Conservation (phyloP, 257 asterid species). For the Fraxinus quadrangulata region DNA sequence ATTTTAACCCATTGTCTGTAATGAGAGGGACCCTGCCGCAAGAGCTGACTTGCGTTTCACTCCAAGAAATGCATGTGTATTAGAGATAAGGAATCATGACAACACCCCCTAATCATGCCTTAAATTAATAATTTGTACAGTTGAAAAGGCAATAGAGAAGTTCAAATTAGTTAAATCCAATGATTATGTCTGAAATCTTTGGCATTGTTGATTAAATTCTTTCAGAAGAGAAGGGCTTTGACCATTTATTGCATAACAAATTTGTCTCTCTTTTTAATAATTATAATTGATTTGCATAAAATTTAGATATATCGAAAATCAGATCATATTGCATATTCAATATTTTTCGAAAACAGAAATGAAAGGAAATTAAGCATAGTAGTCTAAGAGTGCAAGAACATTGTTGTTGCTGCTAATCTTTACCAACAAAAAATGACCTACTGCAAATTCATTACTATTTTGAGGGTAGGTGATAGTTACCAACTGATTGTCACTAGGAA, state of each 20-base stretch:
- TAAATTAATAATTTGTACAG: neutral
- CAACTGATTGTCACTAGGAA: too few species aligned
- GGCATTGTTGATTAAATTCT: neutral
- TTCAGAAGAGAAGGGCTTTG: neutral
- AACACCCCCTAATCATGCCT: neutral
- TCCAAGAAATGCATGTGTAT: slow-evolving; percentile 29
- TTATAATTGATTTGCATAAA: too few species aligned
- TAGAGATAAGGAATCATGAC: neutral
- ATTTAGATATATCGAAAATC: neutral
- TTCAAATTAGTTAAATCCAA: neutral
- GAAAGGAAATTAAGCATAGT: too few species aligned
- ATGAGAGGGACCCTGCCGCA: neutral
- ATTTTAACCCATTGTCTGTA: neutral
- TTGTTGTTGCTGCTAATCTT: too few species aligned
- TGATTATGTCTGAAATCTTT: neutral
- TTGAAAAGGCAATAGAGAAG: neutral
- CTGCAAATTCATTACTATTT: too few species aligned
- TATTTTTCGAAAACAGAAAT: too few species aligned
- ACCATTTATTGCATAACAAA: neutral
- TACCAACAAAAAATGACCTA: too few species aligned
- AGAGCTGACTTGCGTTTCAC: slow-evolving; percentile 40
- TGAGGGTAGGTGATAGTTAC: too few species aligned
- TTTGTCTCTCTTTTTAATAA: neutral
- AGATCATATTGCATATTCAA: neutral
- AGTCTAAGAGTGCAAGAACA: too few species aligned